Evolutionary conservation across 2,329 filamentous ascomycete genomes (phyloP), one percentile per base, ranked within the genome.

Genomic region (Dactylellina parvicollis): DNA sequence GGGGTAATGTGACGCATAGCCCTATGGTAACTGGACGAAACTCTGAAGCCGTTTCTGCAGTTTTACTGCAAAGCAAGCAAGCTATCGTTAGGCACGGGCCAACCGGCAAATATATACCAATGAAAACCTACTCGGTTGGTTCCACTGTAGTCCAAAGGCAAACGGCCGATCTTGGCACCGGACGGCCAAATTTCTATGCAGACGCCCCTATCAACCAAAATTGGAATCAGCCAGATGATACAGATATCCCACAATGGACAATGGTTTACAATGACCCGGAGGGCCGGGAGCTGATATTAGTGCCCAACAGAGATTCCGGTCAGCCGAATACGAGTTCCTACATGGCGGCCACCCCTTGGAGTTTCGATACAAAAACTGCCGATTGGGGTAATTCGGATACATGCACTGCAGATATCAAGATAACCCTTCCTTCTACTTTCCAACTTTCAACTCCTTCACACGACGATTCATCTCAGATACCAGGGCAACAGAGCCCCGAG

Each of bases 1-100:
- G 59, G 4, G 59, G 59, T 1, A 54, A 54, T 1, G 59, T 54
- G 16, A 4, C n/a, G 9, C 59, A 64, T n/a, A 64, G 47, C 18
- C 12, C n/a, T 1, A 18, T 34, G 16, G n/a, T 64, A 10, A 54
- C 34, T 2, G 59, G 59, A 14, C 5, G 12, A 24, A 22, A 42
- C 24, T 24, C 16, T 24, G 46, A 64, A 16, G 18, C 54, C 1
- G 47, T 64, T 1, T 20, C 36, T 4, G 34, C 16, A n/a, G 7
- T 64, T n/a, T 40, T 54, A 14, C 26, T 30, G 14, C 22, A 49
- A 28, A 20, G 20, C 2, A 30, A 2, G 5, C 2, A 5, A n/a
- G 16, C 9, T 12, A 9, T 5, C 9, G 20, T 30, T 22, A 26
- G 14, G 16, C 3, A 49, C 44, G 4, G 3, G 20, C 24, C 9